Evolutionary conservation across 352 stramenopile species (phyloP), one percentile per base, ranked within the genome.

Genomic region (Aphanomyces euteiches): DNA sequence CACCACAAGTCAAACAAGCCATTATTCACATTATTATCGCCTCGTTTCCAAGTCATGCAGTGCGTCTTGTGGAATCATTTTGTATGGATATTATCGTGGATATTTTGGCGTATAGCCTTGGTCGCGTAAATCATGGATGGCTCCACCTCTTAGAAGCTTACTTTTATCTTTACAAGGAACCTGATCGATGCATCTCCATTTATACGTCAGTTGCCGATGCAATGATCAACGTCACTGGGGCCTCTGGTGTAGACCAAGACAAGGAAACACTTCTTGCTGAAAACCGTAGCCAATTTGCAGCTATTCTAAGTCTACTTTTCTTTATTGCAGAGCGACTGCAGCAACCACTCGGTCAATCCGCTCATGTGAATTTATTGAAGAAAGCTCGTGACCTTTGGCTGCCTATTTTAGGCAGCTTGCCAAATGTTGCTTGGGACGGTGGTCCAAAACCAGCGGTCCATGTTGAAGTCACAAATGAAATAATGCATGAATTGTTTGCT

Each of bases 111-210:
- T 91, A 93, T 69, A 89, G 79, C 56, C 74, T 92, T 5, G 67
- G 92, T 17, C 71, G 87, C 39, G 85, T 92, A 37, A 83, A 78
- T 50, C 90, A 90, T 43, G 87, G 87, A 1, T 95, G 87, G 87
- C 82, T 92, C 70, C 79, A 92, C 69, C 82, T 92, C 36, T 66
- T 92, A 39, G 87, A 95, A 61, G 81, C 90, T 70, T 89, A 87
- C 73, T 94, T 90, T 66, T 85, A 73, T 47, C 74, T 88, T 34
- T 81, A 73, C 13, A 67, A 73, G 17, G 66, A 74, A 21, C 74
- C 83, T 15, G 78, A 77, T 7, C 74, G 87, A 41, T 69, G 90
- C 40, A 83, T 77, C 45, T 76, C 54, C 34, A 56, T 90, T 41
- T 73, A 71, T 21, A 72, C 73, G 7, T 47, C 78, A 1, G 81